Percentiles rank a stretch among this genome's conserved stretches.
These are phyloP conservation scores for Pestalotiopsis sp. DNA, from an alignment of 2,329 filamentous ascomycete genomes.

Conservation along the genomic window DNA sequence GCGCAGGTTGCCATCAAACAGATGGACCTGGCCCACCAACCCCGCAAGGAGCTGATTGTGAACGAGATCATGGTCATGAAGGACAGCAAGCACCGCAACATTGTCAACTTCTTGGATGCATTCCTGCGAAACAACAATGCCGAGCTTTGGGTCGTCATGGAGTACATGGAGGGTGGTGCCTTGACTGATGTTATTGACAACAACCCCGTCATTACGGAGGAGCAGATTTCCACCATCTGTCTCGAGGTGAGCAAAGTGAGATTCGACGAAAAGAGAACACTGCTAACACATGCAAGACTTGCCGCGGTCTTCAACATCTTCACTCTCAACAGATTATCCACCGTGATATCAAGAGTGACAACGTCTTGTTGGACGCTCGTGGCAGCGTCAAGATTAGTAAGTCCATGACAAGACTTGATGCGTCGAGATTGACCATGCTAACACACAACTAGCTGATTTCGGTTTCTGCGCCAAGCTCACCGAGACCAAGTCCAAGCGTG, in stretches of 20 bases:
- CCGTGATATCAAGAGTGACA: slow-evolving; percentile 99
- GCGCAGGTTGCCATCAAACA: slow-evolving; percentile 98
- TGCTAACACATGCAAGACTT: slow-evolving; percentile 66
- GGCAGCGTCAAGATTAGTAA: slow-evolving; percentile 97
- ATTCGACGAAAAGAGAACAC: slow-evolving; percentile 2
- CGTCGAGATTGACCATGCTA: neutral
- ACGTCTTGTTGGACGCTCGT: slow-evolving; percentile 89
- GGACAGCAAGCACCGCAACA: slow-evolving; percentile 96
- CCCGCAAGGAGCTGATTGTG: slow-evolving; percentile 95
- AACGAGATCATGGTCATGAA: slow-evolving; percentile 99
- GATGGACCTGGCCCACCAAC: slow-evolving; percentile 98
- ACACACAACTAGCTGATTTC: slow-evolving; percentile 78
- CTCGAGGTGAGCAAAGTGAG: slow-evolving; percentile 69
- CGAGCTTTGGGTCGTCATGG: slow-evolving; percentile 99
- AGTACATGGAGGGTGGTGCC: slow-evolving; percentile 98
- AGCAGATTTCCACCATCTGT: slow-evolving; percentile 97
- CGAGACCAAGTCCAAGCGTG: slow-evolving; percentile 93
- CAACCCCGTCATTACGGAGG: slow-evolving; percentile 89
- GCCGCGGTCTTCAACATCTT: slow-evolving; percentile 90
- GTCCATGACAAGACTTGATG: slow-evolving; percentile 38
- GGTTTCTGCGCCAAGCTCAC: slow-evolving; percentile 99
- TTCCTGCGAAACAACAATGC: slow-evolving; percentile 93
- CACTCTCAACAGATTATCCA: slow-evolving; percentile 98
- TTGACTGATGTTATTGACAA: slow-evolving; percentile 99
- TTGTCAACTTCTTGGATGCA: slow-evolving; percentile 97